These are phyloP conservation scores for Casuarina cunninghamiana DNA, from an alignment of 306 rosid species.

Conservation along the genomic window DNA sequence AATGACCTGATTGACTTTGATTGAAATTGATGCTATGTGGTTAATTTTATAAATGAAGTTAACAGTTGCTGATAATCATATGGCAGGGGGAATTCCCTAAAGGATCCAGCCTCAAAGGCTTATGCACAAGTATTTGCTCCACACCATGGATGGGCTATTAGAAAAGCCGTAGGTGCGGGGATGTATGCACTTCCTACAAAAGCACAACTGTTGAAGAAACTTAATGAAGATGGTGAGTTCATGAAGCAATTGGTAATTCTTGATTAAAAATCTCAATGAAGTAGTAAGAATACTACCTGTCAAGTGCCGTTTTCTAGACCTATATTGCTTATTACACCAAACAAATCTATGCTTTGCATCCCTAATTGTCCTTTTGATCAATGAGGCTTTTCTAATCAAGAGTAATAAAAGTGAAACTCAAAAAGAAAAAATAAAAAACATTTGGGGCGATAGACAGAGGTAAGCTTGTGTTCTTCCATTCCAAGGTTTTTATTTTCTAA, in stretches of 20 bases:
- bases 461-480: constrained; percentile 12
- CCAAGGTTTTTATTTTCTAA: background rate
- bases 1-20: background rate
- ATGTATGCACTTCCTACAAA: constrained; percentile 86
- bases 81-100: constrained; percentile 79
- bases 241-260: constrained; percentile 18
- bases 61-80: constrained; percentile 23
- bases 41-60: background rate
- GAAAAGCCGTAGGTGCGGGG: constrained; percentile 90
- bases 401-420: background rate
- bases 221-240: constrained; percentile 86
- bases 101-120: constrained; percentile 86
- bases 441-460: background rate
- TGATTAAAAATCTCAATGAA: background rate
- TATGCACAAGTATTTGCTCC: constrained; percentile 79
- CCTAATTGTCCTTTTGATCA: background rate
- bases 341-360: background rate
- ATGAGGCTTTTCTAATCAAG: background rate
- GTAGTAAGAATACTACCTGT: background rate
- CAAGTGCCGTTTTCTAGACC: no score
- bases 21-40: background rate
- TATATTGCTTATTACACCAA: background rate
- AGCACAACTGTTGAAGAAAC: constrained; percentile 61
- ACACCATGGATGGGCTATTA: constrained; percentile 86
- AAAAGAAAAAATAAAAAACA: no score